Evolutionary conservation across 2,329 filamentous ascomycete species (phyloP).

Genomic region (Zarea fungicola): DNA sequence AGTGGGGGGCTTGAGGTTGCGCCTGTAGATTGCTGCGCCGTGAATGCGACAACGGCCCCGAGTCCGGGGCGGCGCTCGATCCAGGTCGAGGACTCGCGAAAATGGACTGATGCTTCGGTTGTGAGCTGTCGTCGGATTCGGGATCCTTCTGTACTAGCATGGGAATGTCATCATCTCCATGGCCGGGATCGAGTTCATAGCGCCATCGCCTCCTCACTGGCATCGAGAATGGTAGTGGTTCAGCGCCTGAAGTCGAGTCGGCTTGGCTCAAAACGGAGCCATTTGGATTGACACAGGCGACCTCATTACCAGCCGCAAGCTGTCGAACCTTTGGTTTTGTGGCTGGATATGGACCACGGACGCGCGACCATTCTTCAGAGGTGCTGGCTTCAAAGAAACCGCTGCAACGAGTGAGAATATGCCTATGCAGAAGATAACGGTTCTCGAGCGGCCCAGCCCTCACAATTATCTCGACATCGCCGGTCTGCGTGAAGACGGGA

Average conservation of each 20-base stretch:
- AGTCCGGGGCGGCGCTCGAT: slow-evolving; percentile 44
- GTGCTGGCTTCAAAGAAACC: slow-evolving; percentile 90
- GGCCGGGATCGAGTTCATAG: slow-evolving; percentile 79
- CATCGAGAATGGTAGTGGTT: slow-evolving; percentile 4
- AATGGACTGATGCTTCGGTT: slow-evolving; percentile 22
- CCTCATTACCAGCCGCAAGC: slow-evolving; percentile 33
- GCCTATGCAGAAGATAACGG: slow-evolving; percentile 78
- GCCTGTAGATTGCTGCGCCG: slow-evolving; percentile 48
- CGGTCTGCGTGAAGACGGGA: slow-evolving; percentile 81
- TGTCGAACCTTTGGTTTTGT: slow-evolving; percentile 15
- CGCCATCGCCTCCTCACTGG: slow-evolving; percentile 60
- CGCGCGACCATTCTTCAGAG: slow-evolving; percentile 64
- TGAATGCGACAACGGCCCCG: slow-evolving; percentile 24
- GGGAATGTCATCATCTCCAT: slow-evolving; percentile 69
- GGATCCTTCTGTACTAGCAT: slow-evolving; percentile 78
- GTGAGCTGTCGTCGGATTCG: slow-evolving; percentile 19
- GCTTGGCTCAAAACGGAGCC: slow-evolving; percentile 10
- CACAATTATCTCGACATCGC: slow-evolving; percentile 87
- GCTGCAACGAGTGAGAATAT: slow-evolving; percentile 84
- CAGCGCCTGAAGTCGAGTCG: slow-evolving; percentile 5
- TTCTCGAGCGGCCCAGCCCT: slow-evolving; percentile 59
- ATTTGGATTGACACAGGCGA: slow-evolving; percentile 30
- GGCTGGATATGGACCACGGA: slow-evolving; percentile 14
- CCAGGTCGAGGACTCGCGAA: slow-evolving; percentile 23
- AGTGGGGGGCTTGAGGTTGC: slow-evolving; percentile 21